Evolutionary conservation across 177 flowering plant genomes (phyloP).

Genomic region (Vitis hybrid): DNA sequence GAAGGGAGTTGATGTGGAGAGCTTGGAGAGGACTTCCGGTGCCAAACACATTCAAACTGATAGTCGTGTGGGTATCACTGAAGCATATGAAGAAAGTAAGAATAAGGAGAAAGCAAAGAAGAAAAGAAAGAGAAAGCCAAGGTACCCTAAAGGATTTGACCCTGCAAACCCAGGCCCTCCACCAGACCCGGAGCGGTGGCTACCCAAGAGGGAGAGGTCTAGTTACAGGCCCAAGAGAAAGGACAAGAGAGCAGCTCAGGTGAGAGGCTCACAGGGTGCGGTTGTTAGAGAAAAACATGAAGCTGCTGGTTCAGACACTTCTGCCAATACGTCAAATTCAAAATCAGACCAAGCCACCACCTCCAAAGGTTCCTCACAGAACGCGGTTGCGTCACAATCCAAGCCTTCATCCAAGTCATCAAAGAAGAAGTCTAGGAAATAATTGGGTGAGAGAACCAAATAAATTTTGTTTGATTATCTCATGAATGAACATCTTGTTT

Average conservation of each 20-base stretch:
- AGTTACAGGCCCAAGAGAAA: slow-evolving; percentile 90
- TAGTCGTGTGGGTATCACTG: slow-evolving; percentile 23
- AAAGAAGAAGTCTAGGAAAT: slow-evolving; percentile 77
- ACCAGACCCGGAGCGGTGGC: slow-evolving; percentile 97
- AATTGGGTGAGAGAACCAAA: slow-evolving; percentile 4
- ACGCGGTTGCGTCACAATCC: slow-evolving; percentile 36
- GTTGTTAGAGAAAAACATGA: slow-evolving; percentile 81
- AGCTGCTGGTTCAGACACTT: slow-evolving; percentile 23
- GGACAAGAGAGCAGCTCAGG: slow-evolving; percentile 91
- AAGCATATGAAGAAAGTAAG: slow-evolving; percentile 52
- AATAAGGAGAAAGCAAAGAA: slow-evolving; percentile 70
- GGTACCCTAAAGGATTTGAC: slow-evolving; percentile 91
- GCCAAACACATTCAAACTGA: slow-evolving; percentile 57
- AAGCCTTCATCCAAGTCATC: slow-evolving; percentile 65
- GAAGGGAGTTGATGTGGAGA: slow-evolving; percentile 65
- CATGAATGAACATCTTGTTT: too few species aligned
- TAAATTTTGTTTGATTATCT: too few species aligned
- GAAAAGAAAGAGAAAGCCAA: slow-evolving; percentile 97
- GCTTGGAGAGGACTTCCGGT: slow-evolving; percentile 86
- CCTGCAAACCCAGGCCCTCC: slow-evolving; percentile 96
- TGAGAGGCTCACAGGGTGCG: slow-evolving; percentile 95
- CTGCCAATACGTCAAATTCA: slow-evolving; percentile 26
- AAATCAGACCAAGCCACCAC: slow-evolving; percentile 47
- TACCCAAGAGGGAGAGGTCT: slow-evolving; percentile 92
- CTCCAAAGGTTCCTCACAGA: slow-evolving; percentile 48